phyloP scores from a whole-genome alignment of 2,329 filamentous ascomycete genomes.

The Aspergillus fructus region DNA sequence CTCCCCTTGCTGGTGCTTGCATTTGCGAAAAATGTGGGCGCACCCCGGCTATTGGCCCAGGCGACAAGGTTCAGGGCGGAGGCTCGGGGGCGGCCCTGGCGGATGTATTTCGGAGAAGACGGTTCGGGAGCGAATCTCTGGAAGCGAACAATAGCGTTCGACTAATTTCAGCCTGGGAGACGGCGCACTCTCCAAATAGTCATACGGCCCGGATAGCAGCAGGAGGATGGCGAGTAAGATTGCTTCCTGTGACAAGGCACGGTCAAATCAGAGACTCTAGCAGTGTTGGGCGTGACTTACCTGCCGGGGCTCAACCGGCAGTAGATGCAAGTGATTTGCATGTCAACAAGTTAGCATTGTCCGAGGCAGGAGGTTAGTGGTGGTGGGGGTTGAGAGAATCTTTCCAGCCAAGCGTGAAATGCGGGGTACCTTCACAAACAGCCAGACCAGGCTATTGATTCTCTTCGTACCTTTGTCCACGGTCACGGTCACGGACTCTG shows the following conservation, averaged over 20 bases:
- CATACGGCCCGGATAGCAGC: background rate
- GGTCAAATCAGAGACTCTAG: background rate
- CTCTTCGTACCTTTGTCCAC: conserved; percentile 2
- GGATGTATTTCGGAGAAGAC: background rate
- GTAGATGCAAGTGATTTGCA: background rate
- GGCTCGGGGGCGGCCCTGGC: background rate
- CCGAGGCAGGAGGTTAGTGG: background rate
- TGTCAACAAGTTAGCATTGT: background rate
- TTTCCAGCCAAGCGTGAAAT: background rate
- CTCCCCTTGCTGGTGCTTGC: background rate
- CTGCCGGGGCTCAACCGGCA: background rate
- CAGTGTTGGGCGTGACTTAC: background rate
- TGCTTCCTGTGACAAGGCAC: background rate
- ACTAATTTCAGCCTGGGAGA: background rate
- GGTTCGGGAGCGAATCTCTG: background rate
- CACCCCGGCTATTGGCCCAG: background rate
- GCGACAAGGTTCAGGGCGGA: background rate
- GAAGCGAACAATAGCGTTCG: background rate
- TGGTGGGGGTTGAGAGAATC: background rate
- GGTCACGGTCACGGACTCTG: background rate
- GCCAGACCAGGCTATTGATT: background rate
- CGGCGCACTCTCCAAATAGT: background rate
- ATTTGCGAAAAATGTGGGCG: background rate
- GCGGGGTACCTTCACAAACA: conserved; percentile 8
- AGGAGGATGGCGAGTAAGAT: conserved; percentile 35